Evolutionary conservation across 2,329 filamentous ascomycete species (phyloP).

Genomic region (Tolypocladium tundrense): DNA sequence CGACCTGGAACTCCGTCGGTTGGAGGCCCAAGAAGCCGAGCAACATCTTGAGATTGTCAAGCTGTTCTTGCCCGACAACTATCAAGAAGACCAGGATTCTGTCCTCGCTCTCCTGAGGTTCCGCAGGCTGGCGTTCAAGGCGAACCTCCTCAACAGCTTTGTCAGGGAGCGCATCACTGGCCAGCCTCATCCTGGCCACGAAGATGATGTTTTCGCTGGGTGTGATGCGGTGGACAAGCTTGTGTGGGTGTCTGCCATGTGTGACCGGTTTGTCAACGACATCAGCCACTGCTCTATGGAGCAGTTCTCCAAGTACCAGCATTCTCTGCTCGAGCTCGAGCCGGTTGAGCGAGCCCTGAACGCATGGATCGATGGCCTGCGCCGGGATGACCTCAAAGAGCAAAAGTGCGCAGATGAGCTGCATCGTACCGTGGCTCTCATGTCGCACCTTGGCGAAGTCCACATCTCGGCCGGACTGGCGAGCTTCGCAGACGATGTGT

Average conservation of each 20-base stretch:
- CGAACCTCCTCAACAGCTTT: conserved; percentile 64
- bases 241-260: conserved; percentile 73
- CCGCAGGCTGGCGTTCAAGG: conserved; percentile 82
- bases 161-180: conserved; percentile 69
- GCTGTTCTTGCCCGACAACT: conserved; percentile 78
- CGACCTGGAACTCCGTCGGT: conserved; percentile 73
- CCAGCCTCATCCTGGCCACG: conserved; percentile 54
- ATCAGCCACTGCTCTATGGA: conserved; percentile 70
- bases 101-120: conserved; percentile 83
- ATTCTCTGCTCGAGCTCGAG: conserved; percentile 76
- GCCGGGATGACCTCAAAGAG: conserved; percentile 77
- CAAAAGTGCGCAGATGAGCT: conserved; percentile 73
- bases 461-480: conserved; percentile 62
- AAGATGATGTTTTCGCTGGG: conserved; percentile 70
- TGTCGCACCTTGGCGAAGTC: conserved; percentile 77
- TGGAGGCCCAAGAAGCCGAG: conserved; percentile 80
- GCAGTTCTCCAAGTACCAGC: conserved; percentile 69
- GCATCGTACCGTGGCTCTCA: conserved; percentile 72
- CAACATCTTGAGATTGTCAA: conserved; percentile 86
- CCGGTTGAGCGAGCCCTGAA: conserved; percentile 86
- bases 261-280: conserved; percentile 70
- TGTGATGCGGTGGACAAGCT: conserved; percentile 80
- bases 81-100: conserved; percentile 70
- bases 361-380: conserved; percentile 74
- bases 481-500: conserved; percentile 66